phyloP scores from a whole-genome alignment of 495 filamentous ascomycete species.

The Tetracladium setigerum region DNA sequence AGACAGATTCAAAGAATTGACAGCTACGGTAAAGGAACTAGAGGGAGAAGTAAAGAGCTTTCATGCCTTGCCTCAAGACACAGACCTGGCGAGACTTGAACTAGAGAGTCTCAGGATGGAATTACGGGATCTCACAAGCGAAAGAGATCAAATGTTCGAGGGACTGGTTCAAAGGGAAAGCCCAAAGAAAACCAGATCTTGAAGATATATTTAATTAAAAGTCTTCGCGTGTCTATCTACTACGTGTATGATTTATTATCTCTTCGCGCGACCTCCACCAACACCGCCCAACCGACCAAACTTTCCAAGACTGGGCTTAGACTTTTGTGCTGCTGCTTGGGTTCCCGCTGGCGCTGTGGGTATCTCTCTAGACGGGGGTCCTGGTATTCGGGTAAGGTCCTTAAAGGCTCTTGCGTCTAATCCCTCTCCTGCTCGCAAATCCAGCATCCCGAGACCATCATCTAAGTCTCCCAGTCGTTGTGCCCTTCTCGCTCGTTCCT shows the following conservation, averaged over 20 bases:
- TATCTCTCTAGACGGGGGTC: slow-evolving; percentile 35
- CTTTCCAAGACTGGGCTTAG: slow-evolving; percentile 59
- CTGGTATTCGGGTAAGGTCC: slow-evolving; percentile 25
- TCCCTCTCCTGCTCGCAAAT: slow-evolving; percentile 26
- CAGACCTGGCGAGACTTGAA: slow-evolving; percentile 54
- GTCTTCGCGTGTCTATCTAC: slow-evolving; percentile 1
- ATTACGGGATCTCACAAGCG: slow-evolving; percentile 44
- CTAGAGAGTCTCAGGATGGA: slow-evolving; percentile 57
- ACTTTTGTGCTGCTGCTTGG: slow-evolving; percentile 42
- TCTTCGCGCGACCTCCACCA: slow-evolving; percentile 39
- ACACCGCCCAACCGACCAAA: slow-evolving; percentile 63
- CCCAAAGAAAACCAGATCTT: slow-evolving; percentile 30
- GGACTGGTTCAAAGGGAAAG: slow-evolving; percentile 44
- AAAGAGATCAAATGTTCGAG: slow-evolving; percentile 66
- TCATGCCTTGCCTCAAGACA: slow-evolving; percentile 62
- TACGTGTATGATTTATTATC: slow-evolving; percentile 7
- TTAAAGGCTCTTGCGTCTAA: slow-evolving; percentile 37
- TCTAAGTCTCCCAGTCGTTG: slow-evolving; percentile 27
- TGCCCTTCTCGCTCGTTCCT: slow-evolving; percentile 62
- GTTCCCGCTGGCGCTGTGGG: slow-evolving; percentile 23
- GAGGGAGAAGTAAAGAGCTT: slow-evolving; percentile 52
- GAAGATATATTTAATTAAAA: slow-evolving; percentile 2
- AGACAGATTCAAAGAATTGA: slow-evolving; percentile 39
- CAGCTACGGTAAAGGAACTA: slow-evolving; percentile 44
- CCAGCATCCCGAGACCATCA: slow-evolving; percentile 29